A percentile compares a stretch with the other conserved stretches of the same genome.
Conservation (phyloP, 176 grass and related monocot species). For the Carex pumila region DNA sequence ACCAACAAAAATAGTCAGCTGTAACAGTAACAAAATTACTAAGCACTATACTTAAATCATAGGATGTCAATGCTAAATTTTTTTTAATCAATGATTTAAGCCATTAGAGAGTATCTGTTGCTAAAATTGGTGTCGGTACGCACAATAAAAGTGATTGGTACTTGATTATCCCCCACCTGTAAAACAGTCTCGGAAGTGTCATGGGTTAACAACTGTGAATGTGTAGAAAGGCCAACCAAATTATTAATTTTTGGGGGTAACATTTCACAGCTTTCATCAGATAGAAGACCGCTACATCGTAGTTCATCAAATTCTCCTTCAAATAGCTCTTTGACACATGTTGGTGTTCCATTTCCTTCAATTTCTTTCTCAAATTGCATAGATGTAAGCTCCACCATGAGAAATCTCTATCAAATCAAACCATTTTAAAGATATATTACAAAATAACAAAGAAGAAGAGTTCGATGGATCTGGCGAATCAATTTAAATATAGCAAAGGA, state of each 20-base stretch:
- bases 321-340: conserved; percentile 60
- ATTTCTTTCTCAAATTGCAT: conserved; percentile 32
- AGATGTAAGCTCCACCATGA: conserved; percentile 49
- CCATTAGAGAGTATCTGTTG: not conserved
- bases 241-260: conserved; percentile 27
- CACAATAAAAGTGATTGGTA: not conserved
- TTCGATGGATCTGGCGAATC: not conserved
- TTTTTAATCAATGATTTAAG: not conserved
- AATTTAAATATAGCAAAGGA: conserved; percentile 11
- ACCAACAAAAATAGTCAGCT: not conserved
- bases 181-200: conserved; percentile 36
- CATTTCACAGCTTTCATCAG: conserved; percentile 28
- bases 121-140: not conserved
- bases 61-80: not conserved
- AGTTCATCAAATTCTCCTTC: conserved; percentile 52
- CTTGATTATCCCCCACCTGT: conserved; percentile 38
- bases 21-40: not conserved
- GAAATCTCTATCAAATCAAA: conserved; percentile 45
- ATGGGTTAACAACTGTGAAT: conserved; percentile 15
- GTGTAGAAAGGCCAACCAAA: conserved; percentile 20
- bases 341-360: conserved; percentile 18
- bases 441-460: not conserved
- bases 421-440: not conserved
- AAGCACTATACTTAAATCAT: not conserved
- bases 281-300: conserved; percentile 38